Base-by-base conservation (phyloP, 1,139 yeast species). In the Sugiyamaella japonica region DNA sequence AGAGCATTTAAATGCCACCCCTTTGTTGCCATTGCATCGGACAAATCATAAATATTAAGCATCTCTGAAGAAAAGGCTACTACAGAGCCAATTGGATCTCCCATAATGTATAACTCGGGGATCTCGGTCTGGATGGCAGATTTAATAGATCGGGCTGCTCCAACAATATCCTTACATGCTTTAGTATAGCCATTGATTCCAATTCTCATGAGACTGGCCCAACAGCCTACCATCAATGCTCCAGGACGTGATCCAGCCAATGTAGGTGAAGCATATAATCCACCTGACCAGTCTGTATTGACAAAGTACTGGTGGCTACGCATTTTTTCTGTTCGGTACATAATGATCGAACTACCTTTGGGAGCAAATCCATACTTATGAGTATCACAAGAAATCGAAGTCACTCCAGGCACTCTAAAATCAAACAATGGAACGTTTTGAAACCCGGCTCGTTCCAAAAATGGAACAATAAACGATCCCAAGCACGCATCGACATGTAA, bases 301-400 rank as follows among this genome's bases (percentile, higher is more conserved):
- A 91, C 80, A 69, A 86, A 93, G 71, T 93, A 93, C 72, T 93
- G 99, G 65, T 86, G 80, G 62, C 81, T 81, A 54, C 99, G 79
- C 56, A 89, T 76, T 58, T 79, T 77, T 0, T 79, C 67, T 58
- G 77, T 73, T 50, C 97, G 79, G 71, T 93, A 93, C 96, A 93
- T 86, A 63, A 93, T 87, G 39, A 91, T 80, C 0, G 97, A 89
- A 0, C 96, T 86, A 4, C 99, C 99, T 71, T 93, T 93, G 45
- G 99, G 98, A 8, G 98, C 97, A 76, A 91, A 93, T 1, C 98
- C 99, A 67, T 93, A 93, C 71, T 93, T 93, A 76, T 93, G 99
- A 15, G 98, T 91, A 69, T 93, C 99, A 72, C 98, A 93, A 10
- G 97, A 88, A 58, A 93, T 91, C 3, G 97, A 90, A 0, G 98